A percentile compares a stretch with the other conserved stretches of the same genome.
Conservation (phyloP, 768 basidiomycete genomes). For the Naganishia randhawae region DNA sequence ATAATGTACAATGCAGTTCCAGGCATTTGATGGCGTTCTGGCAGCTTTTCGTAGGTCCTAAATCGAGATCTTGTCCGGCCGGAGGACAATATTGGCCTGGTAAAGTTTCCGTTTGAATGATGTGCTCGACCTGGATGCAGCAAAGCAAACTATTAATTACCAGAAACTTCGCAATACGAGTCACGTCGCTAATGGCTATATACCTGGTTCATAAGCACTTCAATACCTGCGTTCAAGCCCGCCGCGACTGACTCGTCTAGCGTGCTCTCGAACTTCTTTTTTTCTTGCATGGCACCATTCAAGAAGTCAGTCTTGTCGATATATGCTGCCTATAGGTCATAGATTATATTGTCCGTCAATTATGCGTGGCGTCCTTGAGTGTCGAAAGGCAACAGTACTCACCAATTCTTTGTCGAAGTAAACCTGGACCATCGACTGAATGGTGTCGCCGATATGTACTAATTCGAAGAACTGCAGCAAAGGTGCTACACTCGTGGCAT, state of each 20-base stretch:
- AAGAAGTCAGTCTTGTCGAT: constrained; percentile 92
- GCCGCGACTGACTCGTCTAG: constrained; percentile 90
- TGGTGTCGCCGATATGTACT: constrained; percentile 94
- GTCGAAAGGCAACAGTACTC: constrained; percentile 37
- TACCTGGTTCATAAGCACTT: constrained; percentile 91
- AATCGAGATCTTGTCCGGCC: constrained; percentile 71
- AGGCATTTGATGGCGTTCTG: constrained; percentile 83
- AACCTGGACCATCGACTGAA: constrained; percentile 94
- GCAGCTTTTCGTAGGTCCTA: constrained; percentile 82
- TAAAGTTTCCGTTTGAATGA: constrained; percentile 74
- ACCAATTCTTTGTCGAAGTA: constrained; percentile 97
- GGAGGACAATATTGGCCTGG: constrained; percentile 87
- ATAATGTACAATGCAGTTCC: constrained; percentile 80
- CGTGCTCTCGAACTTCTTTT: constrained; percentile 89
- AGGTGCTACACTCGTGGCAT: constrained; percentile 79
- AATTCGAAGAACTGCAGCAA: constrained; percentile 95
- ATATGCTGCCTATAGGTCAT: constrained; percentile 60
- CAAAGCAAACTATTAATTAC: not conserved
- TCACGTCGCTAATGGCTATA: constrained; percentile 20
- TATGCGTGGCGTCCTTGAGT: not conserved
- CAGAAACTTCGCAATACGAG: not conserved
- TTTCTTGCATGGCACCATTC: constrained; percentile 87
- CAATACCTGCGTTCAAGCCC: constrained; percentile 90
- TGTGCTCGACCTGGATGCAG: constrained; percentile 76
- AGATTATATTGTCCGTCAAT: constrained; percentile 1